A percentile compares a stretch with the other conserved stretches of the same genome.
phyloP scores from a whole-genome alignment of 306 rosid species.

The Elaeagnus macrophylla region DNA sequence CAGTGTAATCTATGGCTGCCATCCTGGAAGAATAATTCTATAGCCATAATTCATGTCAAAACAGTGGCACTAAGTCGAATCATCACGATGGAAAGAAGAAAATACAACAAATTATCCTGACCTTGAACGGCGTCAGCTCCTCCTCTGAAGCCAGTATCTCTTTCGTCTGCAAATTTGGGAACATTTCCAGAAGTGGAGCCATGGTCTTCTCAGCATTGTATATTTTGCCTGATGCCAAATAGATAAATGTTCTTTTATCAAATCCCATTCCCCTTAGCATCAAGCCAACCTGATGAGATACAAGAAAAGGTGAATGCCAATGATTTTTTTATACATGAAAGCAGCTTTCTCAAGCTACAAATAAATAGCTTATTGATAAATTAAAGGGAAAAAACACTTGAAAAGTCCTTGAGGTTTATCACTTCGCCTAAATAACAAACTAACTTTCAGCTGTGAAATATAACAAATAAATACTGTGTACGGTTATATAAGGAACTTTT shows the following conservation, averaged over 20 bases:
- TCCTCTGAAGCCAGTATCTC: constrained; percentile 72
- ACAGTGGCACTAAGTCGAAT: constrained; percentile 17
- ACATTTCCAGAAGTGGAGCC: constrained; percentile 86
- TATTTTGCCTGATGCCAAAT: constrained; percentile 87
- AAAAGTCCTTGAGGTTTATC: too few relatives aligned
- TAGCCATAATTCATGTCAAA: constrained; percentile 38
- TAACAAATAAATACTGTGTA: too few relatives aligned
- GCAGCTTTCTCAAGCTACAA: neutral
- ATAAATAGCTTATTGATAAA: too few relatives aligned
- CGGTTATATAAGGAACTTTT: too few relatives aligned
- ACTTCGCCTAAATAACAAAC: too few relatives aligned
- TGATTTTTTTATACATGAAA: neutral
- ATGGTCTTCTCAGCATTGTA: constrained; percentile 69
- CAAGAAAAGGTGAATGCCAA: constrained; percentile 16
- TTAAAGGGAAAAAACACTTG: too few relatives aligned
- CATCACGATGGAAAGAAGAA: constrained; percentile 10
- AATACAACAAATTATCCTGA: constrained; percentile 15
- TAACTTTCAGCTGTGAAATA: too few relatives aligned
- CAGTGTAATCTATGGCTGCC: constrained; percentile 98
- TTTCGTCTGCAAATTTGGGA: constrained; percentile 82
- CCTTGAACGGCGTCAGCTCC: constrained; percentile 80
- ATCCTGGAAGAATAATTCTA: constrained; percentile 96
- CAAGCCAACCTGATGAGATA: constrained; percentile 69
- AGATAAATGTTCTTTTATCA: constrained; percentile 67
- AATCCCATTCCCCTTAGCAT: constrained; percentile 99